Evolutionary conservation across 164 flowering plant genomes (phyloP).

Genomic region (Vitis cinerea): DNA sequence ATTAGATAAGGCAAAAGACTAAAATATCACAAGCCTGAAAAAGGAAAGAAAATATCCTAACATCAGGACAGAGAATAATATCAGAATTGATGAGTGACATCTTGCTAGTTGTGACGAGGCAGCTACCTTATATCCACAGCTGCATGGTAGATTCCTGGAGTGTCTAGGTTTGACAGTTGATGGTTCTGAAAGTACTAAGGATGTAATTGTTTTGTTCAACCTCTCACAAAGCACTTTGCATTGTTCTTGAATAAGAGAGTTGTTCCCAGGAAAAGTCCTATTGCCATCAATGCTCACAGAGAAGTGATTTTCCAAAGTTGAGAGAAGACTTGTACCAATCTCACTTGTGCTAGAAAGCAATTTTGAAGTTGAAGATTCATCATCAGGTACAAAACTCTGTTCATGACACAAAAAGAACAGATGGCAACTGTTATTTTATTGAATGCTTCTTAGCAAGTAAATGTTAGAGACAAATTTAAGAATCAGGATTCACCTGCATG

Average conservation of each 20-base stretch:
- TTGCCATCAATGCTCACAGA: conserved; percentile 28
- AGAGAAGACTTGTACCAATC: conserved; percentile 56
- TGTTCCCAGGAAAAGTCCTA: conserved; percentile 17
- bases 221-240: conserved; percentile 40
- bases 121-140: conserved; percentile 62
- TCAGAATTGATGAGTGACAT: conserved; percentile 30
- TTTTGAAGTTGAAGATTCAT: conserved; percentile 43
- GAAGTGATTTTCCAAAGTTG: conserved; percentile 66
- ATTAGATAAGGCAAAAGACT: no score
- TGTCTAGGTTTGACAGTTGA: conserved; percentile 18
- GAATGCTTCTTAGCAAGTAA: neutral
- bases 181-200: conserved; percentile 39
- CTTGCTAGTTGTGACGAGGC: conserved; percentile 44
- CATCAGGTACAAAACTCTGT: conserved; percentile 56
- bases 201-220: conserved; percentile 40
- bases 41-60: conserved; percentile 26
- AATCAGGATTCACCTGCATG: conserved; percentile 46
- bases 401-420: conserved; percentile 6
- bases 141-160: conserved; percentile 8
- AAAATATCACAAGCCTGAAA: conserved; percentile 19
- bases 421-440: conserved; percentile 3
- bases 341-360: conserved; percentile 59
- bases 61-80: conserved; percentile 31
- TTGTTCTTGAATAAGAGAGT: conserved; percentile 43
- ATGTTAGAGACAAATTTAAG: neutral